phyloP scores from a whole-genome alignment of 139 green algal species.

The Zygnema cylindricum region DNA sequence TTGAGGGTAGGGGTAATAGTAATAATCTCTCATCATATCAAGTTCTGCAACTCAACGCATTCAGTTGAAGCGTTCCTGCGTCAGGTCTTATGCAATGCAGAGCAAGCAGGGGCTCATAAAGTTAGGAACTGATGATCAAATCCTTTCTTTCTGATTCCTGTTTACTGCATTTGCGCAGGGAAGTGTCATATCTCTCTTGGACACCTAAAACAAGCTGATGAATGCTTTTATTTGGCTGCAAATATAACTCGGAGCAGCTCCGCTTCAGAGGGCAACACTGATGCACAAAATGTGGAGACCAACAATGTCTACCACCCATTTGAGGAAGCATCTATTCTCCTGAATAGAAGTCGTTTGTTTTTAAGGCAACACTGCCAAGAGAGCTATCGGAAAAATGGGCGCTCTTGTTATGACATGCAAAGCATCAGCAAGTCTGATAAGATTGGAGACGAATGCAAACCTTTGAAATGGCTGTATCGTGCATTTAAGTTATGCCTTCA shows the following conservation, averaged over 20 bases:
- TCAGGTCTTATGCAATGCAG: no score
- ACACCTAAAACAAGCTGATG: not conserved
- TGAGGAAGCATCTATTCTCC: not conserved
- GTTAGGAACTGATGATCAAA: no score
- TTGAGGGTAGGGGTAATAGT: no score
- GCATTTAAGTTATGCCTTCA: conserved; percentile 4
- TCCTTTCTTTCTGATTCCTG: no score
- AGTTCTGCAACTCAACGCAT: no score
- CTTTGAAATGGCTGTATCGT: not conserved
- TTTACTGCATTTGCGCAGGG: not conserved
- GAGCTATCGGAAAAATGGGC: not conserved
- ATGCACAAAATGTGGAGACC: not conserved
- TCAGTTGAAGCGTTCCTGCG: no score
- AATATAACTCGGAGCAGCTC: not conserved
- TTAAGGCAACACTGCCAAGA: not conserved
- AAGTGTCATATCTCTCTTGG: not conserved
- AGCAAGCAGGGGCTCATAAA: no score
- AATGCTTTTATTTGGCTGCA: not conserved
- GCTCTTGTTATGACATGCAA: not conserved
- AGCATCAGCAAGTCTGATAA: not conserved
- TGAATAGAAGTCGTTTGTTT: not conserved
- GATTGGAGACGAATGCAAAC: not conserved
- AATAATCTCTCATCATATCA: no score
- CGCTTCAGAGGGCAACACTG: not conserved
- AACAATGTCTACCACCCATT: not conserved